phyloP scores from a whole-genome alignment of 352 stramenopile species.

The Globisporangium splendens region DNA sequence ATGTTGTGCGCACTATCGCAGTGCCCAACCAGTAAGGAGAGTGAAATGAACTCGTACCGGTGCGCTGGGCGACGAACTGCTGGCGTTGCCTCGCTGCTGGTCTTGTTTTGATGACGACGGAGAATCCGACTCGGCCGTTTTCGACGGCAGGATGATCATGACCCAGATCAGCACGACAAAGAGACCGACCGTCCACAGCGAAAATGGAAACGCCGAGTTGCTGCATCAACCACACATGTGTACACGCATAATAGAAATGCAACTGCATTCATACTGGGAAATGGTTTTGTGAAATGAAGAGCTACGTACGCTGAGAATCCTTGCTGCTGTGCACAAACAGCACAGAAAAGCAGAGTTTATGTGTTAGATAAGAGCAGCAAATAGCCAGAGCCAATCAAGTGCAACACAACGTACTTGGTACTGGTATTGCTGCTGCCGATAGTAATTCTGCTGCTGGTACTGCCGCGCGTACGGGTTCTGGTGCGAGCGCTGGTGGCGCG shows the following conservation, averaged over 20 bases:
- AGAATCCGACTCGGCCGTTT: conserved; percentile 1
- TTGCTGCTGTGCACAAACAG: conserved; percentile 23
- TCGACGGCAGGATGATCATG: conserved; percentile 36
- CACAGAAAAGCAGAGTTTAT: neutral
- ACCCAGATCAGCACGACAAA: conserved; percentile 40
- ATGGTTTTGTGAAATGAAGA: too few species aligned
- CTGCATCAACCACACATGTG: conserved; percentile 7
- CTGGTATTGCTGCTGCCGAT: conserved; percentile 41
- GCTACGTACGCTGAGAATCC: conserved; percentile 9
- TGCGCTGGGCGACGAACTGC: neutral
- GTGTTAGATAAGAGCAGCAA: too few species aligned
- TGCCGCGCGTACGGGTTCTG: conserved; percentile 17
- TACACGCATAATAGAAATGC: too few species aligned
- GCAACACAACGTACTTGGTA: conserved; percentile 17
- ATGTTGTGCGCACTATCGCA: too few species aligned
- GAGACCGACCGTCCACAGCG: conserved; percentile 30
- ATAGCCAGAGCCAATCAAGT: too few species aligned
- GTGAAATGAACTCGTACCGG: too few species aligned
- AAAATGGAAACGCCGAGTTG: conserved; percentile 46
- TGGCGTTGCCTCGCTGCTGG: conserved; percentile 10
- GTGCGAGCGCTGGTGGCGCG: conserved; percentile 15
- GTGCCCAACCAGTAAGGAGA: too few species aligned
- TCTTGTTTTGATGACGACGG: neutral
- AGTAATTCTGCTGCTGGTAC: conserved; percentile 39
- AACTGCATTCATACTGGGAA: too few species aligned